Conservation (phyloP, 1,284 basidiomycete species). For the Malassezia furfur region DNA sequence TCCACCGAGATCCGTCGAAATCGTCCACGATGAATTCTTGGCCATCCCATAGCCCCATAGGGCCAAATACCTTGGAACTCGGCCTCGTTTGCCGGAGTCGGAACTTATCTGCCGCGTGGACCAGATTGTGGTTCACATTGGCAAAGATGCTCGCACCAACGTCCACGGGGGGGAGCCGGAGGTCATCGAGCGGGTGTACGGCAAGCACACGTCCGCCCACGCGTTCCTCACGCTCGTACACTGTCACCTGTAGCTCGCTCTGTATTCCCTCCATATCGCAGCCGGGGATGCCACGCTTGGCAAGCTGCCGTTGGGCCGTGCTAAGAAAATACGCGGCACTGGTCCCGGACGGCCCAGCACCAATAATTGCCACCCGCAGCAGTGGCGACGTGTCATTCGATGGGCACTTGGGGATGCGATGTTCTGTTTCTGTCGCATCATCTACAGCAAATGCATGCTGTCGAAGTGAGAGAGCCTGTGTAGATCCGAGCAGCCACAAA, state of each 20-base stretch:
- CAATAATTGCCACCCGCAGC: constrained; percentile 63
- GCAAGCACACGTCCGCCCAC: constrained; percentile 73
- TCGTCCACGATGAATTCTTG: constrained; percentile 39
- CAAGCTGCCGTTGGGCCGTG: constrained; percentile 46
- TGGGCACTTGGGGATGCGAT: neutral
- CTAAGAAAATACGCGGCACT: constrained; percentile 80
- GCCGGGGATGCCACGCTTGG: neutral
- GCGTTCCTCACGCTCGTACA: constrained; percentile 66
- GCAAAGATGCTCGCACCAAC: constrained; percentile 85
- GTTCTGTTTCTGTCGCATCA: too few species aligned
- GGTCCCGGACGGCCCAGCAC: constrained; percentile 76
- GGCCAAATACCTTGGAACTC: neutral
- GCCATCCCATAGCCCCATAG: constrained; percentile 67
- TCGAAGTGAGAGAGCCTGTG: too few species aligned
- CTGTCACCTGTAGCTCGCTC: constrained; percentile 59
- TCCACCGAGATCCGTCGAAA: constrained; percentile 39
- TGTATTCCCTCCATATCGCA: neutral
- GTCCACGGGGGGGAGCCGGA: constrained; percentile 56
- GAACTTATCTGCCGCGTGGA: constrained; percentile 23
- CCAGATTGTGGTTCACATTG: constrained; percentile 62
- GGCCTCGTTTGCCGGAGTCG: constrained; percentile 15
- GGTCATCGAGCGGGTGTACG: constrained; percentile 67
- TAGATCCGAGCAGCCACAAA: too few species aligned
- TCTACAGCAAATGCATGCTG: too few species aligned
- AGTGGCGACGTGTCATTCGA: neutral